Evolutionary conservation across 352 stramenopile genomes (phyloP).

Genomic region (Pythium diclinum): DNA sequence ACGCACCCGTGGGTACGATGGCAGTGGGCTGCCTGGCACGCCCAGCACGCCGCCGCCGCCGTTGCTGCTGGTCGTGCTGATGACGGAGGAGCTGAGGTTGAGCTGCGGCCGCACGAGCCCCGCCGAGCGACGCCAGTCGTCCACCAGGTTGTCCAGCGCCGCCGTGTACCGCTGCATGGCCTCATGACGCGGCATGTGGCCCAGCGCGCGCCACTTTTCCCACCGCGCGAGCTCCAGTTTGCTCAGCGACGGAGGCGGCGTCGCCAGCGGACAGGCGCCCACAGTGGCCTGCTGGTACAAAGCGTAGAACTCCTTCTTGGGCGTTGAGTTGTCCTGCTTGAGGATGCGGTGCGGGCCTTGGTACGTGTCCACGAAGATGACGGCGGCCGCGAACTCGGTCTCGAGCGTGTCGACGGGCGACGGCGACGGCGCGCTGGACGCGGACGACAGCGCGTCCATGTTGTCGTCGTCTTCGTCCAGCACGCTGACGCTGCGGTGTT

Average conservation of each 20-base stretch:
- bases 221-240: constrained; percentile 49
- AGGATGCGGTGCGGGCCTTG: constrained; percentile 77
- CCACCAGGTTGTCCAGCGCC: constrained; percentile 73
- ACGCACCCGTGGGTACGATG: constrained; percentile 20
- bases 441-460: constrained; percentile 24
- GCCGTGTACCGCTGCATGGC: constrained; percentile 80
- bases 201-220: constrained; percentile 75
- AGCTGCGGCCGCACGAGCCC: constrained; percentile 14
- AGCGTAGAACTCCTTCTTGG: constrained; percentile 78
- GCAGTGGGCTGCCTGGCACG: constrained; percentile 6
- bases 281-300: constrained; percentile 73
- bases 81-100: constrained; percentile 22
- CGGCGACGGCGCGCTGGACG: constrained; percentile 21
- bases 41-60: constrained; percentile 5
- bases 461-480: constrained; percentile 36
- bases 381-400: constrained; percentile 64
- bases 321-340: constrained; percentile 63
- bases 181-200: constrained; percentile 63
- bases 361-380: constrained; percentile 82
- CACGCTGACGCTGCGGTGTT: background rate
- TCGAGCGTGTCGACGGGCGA: constrained; percentile 42
- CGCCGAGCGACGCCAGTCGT: constrained; percentile 72
- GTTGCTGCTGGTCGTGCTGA: constrained; percentile 24
- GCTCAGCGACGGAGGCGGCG: constrained; percentile 34
- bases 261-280: constrained; percentile 41